These are phyloP conservation scores for Sechiopsis laciniata DNA, from an alignment of 306 rosid genomes.

Conservation along the genomic window DNA sequence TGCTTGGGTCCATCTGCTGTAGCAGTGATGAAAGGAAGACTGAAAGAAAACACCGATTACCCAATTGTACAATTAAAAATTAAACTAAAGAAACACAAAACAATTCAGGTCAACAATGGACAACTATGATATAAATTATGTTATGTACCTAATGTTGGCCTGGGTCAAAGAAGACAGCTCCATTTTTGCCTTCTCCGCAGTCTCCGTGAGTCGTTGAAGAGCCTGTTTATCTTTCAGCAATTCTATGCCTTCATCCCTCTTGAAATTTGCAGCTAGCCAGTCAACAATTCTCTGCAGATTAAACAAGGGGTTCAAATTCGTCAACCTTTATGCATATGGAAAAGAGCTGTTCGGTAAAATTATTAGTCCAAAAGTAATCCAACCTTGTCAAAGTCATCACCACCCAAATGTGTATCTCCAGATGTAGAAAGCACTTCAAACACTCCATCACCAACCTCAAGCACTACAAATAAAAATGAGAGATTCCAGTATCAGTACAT, in stretches of 20 bases:
- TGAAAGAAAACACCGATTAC: constrained; percentile 22
- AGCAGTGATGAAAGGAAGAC: constrained; percentile 94
- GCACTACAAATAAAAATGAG: constrained; percentile 34
- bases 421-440: constrained; percentile 96
- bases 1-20: constrained; percentile 96
- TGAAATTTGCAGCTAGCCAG: constrained; percentile 71
- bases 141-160: constrained; percentile 68
- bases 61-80: not conserved
- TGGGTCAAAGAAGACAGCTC: constrained; percentile 90
- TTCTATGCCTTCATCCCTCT: constrained; percentile 82
- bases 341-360: not conserved
- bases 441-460: constrained; percentile 98
- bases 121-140: not conserved
- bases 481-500: not conserved
- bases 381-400: constrained; percentile 97
- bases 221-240: constrained; percentile 94
- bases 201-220: constrained; percentile 94
- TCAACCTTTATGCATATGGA: not conserved
- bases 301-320: not conserved
- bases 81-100: not conserved
- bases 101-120: not conserved
- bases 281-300: constrained; percentile 73
- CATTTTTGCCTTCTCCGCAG: constrained; percentile 97
- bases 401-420: constrained; percentile 96
- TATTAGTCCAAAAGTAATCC: not conserved